These are phyloP conservation scores for Neoarthrinium moseri DNA, from an alignment of 2,329 filamentous ascomycete species.

Conservation along the genomic window DNA sequence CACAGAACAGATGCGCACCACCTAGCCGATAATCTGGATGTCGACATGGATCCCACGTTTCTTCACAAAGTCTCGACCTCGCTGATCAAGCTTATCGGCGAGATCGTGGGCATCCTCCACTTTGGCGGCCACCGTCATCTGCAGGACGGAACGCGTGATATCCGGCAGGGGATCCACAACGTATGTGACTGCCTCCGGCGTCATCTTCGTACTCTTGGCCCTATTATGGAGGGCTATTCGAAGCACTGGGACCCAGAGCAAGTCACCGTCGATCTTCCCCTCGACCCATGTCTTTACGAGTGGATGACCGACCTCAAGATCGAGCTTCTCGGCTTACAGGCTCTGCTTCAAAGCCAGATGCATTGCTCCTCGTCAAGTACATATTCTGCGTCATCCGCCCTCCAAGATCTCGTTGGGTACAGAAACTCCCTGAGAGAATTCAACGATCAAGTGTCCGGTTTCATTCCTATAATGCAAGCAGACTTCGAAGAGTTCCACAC, in stretches of 20 bases:
- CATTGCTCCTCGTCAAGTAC: background rate
- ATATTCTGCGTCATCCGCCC: background rate
- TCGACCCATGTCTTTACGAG: slow-evolving; percentile 19
- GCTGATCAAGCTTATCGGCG: slow-evolving; percentile 10
- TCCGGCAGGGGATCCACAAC: slow-evolving; percentile 1
- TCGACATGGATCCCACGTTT: slow-evolving; percentile 7
- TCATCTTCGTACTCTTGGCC: slow-evolving; percentile 15
- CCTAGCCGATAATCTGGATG: slow-evolving; percentile 6
- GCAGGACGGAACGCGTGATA: background rate
- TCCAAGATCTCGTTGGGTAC: background rate
- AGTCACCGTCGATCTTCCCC: slow-evolving; percentile 12
- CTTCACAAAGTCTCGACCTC: slow-evolving; percentile 10
- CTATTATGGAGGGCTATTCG: slow-evolving; percentile 19
- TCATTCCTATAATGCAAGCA: slow-evolving; percentile 18
- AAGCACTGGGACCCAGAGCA: slow-evolving; percentile 12
- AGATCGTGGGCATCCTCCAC: slow-evolving; percentile 8
- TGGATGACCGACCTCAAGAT: slow-evolving; percentile 19
- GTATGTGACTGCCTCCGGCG: slow-evolving; percentile 11
- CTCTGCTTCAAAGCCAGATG: slow-evolving; percentile 8
- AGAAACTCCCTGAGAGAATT: slow-evolving; percentile 9
- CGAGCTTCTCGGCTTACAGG: slow-evolving; percentile 15
- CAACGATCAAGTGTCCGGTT: slow-evolving; percentile 16
- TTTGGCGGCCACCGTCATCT: background rate
- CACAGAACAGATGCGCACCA: background rate
- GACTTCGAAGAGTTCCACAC: slow-evolving; percentile 21